A percentile compares a stretch with the other conserved stretches of the same genome.
Evolutionary conservation across 2,329 filamentous ascomycete species (phyloP).

Genomic region (Lasiodiplodia theobromae): DNA sequence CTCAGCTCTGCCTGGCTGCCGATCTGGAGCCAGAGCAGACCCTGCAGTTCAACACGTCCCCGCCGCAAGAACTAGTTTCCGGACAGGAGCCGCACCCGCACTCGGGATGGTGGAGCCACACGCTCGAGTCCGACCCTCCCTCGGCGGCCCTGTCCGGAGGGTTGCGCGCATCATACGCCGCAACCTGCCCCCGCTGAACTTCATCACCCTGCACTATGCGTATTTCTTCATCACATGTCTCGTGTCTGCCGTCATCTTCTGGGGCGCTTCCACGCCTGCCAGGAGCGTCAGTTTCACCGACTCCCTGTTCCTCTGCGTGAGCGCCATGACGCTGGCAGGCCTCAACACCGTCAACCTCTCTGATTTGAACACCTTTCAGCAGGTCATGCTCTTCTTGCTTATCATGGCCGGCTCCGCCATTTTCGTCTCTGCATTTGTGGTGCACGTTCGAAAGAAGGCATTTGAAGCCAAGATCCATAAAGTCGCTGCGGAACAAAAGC

Average conservation of each 20-base stretch:
- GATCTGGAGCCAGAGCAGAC: conserved; percentile 27
- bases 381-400: conserved; percentile 68
- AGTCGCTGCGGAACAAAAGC: conserved; percentile 52
- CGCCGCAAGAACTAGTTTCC: conserved; percentile 16
- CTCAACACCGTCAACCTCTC: conserved; percentile 73
- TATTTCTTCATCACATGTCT: conserved; percentile 69
- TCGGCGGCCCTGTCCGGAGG: conserved; percentile 33
- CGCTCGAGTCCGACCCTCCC: conserved; percentile 30
- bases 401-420: conserved; percentile 72
- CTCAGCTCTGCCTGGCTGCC: conserved; percentile 27
- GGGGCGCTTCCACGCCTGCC: conserved; percentile 60
- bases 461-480: conserved; percentile 68
- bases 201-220: conserved; percentile 70
- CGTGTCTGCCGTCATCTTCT: conserved; percentile 67
- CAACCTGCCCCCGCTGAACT: conserved; percentile 60
- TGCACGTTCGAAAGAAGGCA: conserved; percentile 65
- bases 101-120: conserved; percentile 32
- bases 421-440: conserved; percentile 71
- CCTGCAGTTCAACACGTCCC: conserved; percentile 23
- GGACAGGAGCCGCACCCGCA: conserved; percentile 29
- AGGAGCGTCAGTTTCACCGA: conserved; percentile 67
- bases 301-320: conserved; percentile 70
- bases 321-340: conserved; percentile 72
- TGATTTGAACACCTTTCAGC: conserved; percentile 71
- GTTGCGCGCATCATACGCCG: conserved; percentile 32